Conservation (phyloP, 148 eudicot genomes). For the Drosera capensis region DNA sequence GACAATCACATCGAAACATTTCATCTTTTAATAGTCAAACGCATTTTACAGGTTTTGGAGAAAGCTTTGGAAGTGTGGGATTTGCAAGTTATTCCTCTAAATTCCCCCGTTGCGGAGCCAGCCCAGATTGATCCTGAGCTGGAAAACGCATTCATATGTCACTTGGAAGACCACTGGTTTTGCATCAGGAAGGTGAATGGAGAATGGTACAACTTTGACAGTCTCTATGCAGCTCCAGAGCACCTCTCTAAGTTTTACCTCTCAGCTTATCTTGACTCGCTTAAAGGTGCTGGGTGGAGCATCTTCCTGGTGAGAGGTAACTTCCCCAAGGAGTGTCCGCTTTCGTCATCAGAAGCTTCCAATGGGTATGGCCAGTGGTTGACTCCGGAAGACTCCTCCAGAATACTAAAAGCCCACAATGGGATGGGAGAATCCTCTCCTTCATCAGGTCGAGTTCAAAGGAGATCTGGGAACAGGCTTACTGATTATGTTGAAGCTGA, state of each 20-base stretch:
- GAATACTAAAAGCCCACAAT: constrained; percentile 59
- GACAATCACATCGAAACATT: too few relatives aligned
- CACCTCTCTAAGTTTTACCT: constrained; percentile 92
- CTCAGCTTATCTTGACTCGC: constrained; percentile 72
- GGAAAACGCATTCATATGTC: constrained; percentile 83
- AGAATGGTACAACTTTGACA: constrained; percentile 95
- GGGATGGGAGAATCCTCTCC: constrained; percentile 20
- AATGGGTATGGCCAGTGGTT: constrained; percentile 89
- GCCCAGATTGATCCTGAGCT: constrained; percentile 84
- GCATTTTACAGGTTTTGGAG: constrained; percentile 53
- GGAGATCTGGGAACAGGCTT: constrained; percentile 16
- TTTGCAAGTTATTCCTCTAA: constrained; percentile 73
- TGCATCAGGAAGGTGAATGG: constrained; percentile 92
- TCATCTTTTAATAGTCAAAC: not conserved
- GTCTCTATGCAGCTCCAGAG: constrained; percentile 86
- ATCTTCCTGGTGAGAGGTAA: constrained; percentile 80
- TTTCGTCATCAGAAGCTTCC: constrained; percentile 57
- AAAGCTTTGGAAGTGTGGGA: constrained; percentile 98
- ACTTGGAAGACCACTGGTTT: constrained; percentile 92
- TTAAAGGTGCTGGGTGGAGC: constrained; percentile 86
- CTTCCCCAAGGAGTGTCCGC: constrained; percentile 81
- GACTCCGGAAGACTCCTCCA: constrained; percentile 68
- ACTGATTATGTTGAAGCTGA: constrained; percentile 21
- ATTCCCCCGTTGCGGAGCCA: constrained; percentile 76
- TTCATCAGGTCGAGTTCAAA: constrained; percentile 7